Percentiles rank a stretch among this genome's conserved stretches.
Evolutionary conservation across 768 basidiomycete genomes (phyloP).

Genomic region (Lentinula boryana): DNA sequence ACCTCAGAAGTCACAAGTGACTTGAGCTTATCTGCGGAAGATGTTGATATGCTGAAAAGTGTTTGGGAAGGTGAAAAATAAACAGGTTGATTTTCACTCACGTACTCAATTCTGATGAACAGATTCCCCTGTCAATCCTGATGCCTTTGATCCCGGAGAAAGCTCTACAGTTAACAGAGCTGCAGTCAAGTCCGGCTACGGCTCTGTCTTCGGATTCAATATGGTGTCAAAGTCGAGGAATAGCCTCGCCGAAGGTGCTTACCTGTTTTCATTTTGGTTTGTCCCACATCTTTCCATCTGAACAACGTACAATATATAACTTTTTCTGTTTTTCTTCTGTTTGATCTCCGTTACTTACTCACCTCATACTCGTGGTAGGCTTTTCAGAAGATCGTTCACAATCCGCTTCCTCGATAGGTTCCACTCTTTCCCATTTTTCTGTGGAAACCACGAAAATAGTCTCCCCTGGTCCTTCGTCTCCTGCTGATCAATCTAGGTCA

Average conservation of each 20-base stretch:
- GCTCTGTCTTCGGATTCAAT: constrained; percentile 4
- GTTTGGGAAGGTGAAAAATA: constrained; percentile 3
- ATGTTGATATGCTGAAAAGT: not conserved
- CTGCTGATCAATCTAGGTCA: not conserved
- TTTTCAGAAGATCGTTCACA: not conserved
- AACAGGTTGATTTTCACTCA: not conserved
- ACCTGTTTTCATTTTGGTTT: not conserved
- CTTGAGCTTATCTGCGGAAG: not conserved
- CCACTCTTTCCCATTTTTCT: not conserved
- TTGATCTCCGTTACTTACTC: not conserved
- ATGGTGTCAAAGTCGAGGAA: constrained; percentile 4
- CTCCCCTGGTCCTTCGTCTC: not conserved
- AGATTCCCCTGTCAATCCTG: not conserved
- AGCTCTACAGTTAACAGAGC: not conserved
- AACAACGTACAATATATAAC: not conserved
- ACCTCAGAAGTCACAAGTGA: not conserved
- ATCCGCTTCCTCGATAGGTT: not conserved
- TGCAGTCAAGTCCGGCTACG: constrained; percentile 3
- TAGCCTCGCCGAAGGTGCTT: constrained; percentile 2
- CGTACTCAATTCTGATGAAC: not conserved
- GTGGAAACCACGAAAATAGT: not conserved
- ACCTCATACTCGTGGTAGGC: not conserved
- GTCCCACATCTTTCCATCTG: not conserved
- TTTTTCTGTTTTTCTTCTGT: not conserved
- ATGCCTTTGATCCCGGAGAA: not conserved